Conservation (phyloP, 768 basidiomycete species). For the Chalciporus sphaerocephalus region DNA sequence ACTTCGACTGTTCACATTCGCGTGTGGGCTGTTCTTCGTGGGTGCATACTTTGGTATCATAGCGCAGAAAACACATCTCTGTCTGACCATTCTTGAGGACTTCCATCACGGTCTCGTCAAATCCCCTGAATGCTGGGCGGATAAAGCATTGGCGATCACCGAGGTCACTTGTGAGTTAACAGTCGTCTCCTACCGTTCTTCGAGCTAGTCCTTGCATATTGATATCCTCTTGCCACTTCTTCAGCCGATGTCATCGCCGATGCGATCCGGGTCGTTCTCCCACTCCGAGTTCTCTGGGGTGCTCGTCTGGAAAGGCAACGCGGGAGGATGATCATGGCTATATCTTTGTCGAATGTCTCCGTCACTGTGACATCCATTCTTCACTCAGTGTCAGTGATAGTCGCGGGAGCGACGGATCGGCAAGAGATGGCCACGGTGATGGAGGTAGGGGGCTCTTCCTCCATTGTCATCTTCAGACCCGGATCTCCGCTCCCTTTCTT, state of each 20-base stretch:
- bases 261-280: background rate
- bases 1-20: background rate
- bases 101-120: background rate
- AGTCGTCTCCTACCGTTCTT: too few relatives aligned
- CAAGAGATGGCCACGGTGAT: background rate
- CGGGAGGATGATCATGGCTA: background rate
- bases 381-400: background rate
- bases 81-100: background rate
- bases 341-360: background rate
- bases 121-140: background rate
- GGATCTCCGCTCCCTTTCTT: too few relatives aligned
- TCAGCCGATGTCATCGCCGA: constrained; percentile 1
- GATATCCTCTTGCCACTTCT: too few relatives aligned
- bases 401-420: background rate
- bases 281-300: background rate
- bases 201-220: too few relatives aligned
- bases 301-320: background rate
- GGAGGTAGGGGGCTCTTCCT: too few relatives aligned
- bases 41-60: background rate
- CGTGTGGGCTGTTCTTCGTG: background rate
- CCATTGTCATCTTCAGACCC: too few relatives aligned
- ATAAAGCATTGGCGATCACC: background rate
- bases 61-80: background rate
- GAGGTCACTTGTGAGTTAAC: background rate
- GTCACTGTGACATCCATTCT: background rate